These are phyloP conservation scores for Lodderomyces theae DNA, from an alignment of 1,139 yeast genomes.

Conservation along the genomic window DNA sequence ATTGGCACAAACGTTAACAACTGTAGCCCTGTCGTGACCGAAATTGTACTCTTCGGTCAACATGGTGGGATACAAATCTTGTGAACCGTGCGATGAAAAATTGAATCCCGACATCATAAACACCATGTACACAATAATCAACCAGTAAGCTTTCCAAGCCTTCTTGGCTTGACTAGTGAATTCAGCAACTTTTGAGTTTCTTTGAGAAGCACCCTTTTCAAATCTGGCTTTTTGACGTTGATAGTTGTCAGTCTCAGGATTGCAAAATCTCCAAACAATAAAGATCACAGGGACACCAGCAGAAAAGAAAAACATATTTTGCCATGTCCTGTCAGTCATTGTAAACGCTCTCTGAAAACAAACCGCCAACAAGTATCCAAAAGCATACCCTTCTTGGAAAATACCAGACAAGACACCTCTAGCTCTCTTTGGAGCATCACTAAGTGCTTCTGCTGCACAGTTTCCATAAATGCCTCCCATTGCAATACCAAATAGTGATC, in stretches of 20 bases:
- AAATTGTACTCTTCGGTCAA: constrained; percentile 29
- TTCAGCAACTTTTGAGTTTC: constrained; percentile 13
- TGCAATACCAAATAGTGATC: constrained; percentile 42
- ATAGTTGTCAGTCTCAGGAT: constrained; percentile 41
- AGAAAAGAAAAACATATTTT: constrained; percentile 42
- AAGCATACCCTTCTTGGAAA: constrained; percentile 36
- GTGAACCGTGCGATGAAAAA: constrained; percentile 40
- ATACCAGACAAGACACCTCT: constrained; percentile 42
- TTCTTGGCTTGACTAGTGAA: constrained; percentile 22
- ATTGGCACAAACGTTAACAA: constrained; percentile 37
- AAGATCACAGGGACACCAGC: constrained; percentile 43
- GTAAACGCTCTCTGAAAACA: constrained; percentile 42
- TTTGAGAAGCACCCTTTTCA: constrained; percentile 15
- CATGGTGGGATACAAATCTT: constrained; percentile 39
- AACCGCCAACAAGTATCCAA: constrained; percentile 43
- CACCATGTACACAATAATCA: constrained; percentile 33
- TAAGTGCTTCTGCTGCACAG: constrained; percentile 38
- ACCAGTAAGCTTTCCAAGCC: constrained; percentile 37
- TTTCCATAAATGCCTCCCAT: constrained; percentile 46
- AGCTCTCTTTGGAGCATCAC: constrained; percentile 36
- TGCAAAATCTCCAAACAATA: constrained; percentile 33
- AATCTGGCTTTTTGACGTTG: constrained; percentile 24
- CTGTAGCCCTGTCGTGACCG: constrained; percentile 31
- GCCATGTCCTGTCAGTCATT: constrained; percentile 34
- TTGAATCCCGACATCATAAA: constrained; percentile 45